Evolutionary conservation across 2,329 filamentous ascomycete genomes (phyloP).

Genomic region (Arthrinium phaeospermum): DNA sequence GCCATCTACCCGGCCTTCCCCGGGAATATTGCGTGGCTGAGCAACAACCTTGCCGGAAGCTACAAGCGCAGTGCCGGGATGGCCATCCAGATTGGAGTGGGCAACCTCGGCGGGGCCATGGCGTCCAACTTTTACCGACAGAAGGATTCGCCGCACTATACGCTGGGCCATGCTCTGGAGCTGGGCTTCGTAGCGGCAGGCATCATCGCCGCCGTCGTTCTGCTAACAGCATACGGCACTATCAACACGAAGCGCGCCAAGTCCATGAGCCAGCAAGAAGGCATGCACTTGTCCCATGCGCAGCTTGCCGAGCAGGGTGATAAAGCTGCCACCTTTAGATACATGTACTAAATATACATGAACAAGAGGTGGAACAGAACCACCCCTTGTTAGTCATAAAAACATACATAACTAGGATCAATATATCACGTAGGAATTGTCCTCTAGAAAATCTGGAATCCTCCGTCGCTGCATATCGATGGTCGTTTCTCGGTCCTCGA

Average conservation of each 20-base stretch:
- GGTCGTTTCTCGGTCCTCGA: background rate
- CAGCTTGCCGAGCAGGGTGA: conserved; percentile 66
- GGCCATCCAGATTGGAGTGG: conserved; percentile 67
- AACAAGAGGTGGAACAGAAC: too few species aligned
- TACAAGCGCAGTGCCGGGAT: conserved; percentile 71
- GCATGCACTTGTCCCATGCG: conserved; percentile 45
- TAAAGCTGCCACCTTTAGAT: conserved; percentile 66
- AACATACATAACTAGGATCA: background rate
- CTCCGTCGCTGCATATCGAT: background rate
- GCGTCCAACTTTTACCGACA: conserved; percentile 73
- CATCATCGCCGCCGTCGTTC: conserved; percentile 49
- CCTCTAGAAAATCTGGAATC: background rate
- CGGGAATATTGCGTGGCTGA: conserved; percentile 79
- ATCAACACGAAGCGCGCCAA: conserved; percentile 64
- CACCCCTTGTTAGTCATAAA: background rate
- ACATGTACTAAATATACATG: conserved; percentile 52
- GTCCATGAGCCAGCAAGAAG: conserved; percentile 50
- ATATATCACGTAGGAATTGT: background rate
- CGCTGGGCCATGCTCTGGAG: conserved; percentile 56
- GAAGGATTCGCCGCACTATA: conserved; percentile 53
- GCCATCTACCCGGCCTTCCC: conserved; percentile 82
- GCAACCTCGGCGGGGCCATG: conserved; percentile 68
- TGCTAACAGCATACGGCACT: conserved; percentile 56
- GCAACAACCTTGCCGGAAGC: conserved; percentile 74
- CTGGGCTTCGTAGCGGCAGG: conserved; percentile 54